Percentiles rank a stretch among this genome's conserved stretches.
These are phyloP conservation scores for Xylariales sp. DNA, from an alignment of 2,329 filamentous ascomycete genomes.

Conservation along the genomic window DNA sequence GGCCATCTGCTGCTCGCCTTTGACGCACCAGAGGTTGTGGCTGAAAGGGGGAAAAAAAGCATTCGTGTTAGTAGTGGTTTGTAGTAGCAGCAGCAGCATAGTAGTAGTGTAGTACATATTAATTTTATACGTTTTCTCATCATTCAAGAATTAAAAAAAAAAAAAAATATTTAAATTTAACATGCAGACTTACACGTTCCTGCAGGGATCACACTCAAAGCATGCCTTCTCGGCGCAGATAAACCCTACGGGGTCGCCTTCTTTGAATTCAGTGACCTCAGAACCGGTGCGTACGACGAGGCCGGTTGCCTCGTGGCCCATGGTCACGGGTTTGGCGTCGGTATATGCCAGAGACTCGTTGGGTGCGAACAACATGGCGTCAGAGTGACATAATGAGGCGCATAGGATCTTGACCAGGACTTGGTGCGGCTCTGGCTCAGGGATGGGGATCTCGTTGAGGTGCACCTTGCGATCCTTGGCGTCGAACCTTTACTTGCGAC, in stretches of 20 bases:
- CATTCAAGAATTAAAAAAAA: neutral
- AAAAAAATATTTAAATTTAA: neutral
- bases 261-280: conserved; percentile 49
- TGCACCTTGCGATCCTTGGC: conserved; percentile 6
- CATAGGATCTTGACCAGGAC: conserved; percentile 11
- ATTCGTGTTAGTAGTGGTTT: too few species aligned
- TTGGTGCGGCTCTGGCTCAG: conserved; percentile 8
- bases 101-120: too few species aligned
- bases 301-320: conserved; percentile 64
- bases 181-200: conserved; percentile 5
- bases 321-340: conserved; percentile 14
- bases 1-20: conserved; percentile 15
- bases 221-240: conserved; percentile 16
- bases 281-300: conserved; percentile 53
- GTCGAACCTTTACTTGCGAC: conserved; percentile 6
- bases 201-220: conserved; percentile 17
- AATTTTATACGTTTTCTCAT: neutral
- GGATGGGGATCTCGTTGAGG: conserved; percentile 12
- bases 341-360: too few species aligned
- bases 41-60: neutral
- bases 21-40: conserved; percentile 18
- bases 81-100: too few species aligned
- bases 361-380: too few species aligned
- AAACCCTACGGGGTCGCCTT: conserved; percentile 52
- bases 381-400: too few species aligned